phyloP scores from a whole-genome alignment of 208 protist species.

The Trypanosoma melophagium region DNA sequence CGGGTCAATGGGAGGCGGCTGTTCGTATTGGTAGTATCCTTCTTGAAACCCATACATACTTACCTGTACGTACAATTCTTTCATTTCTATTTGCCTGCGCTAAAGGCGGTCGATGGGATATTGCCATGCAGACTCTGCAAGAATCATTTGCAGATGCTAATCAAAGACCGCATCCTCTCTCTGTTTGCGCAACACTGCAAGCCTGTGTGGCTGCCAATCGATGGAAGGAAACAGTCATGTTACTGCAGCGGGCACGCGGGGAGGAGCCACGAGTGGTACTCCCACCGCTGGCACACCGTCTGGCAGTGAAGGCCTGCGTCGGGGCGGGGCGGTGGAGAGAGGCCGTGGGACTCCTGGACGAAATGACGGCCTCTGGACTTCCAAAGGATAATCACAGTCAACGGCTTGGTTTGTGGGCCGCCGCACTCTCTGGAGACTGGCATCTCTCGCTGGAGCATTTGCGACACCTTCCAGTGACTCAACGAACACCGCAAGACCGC shows the following conservation, averaged over 20 bases:
- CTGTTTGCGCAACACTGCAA: constrained; percentile 69
- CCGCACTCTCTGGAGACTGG: constrained; percentile 68
- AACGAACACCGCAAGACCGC: constrained; percentile 65
- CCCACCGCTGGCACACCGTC: constrained; percentile 70
- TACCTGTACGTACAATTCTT: constrained; percentile 54
- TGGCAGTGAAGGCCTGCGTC: constrained; percentile 68
- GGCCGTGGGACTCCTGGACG: constrained; percentile 44
- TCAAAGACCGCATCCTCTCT: constrained; percentile 62
- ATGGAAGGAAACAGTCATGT: constrained; percentile 49
- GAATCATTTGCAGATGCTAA: constrained; percentile 56
- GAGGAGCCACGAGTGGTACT: constrained; percentile 70
- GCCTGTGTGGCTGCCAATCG: constrained; percentile 51
- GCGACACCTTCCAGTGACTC: constrained; percentile 39
- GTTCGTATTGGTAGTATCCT: constrained; percentile 55
- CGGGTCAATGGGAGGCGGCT: constrained; percentile 81
- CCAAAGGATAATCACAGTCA: constrained; percentile 77
- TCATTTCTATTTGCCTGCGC: constrained; percentile 69
- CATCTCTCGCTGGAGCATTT: constrained; percentile 60
- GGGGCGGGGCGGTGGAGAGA: constrained; percentile 45
- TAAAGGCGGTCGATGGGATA: constrained; percentile 58
- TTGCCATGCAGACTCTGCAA: constrained; percentile 43
- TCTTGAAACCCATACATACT: constrained; percentile 38
- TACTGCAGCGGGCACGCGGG: constrained; percentile 39
- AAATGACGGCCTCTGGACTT: constrained; percentile 65
- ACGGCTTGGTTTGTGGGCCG: constrained; percentile 67